Base-by-base conservation (phyloP, 768 basidiomycete species). In the Tremella fuciformis region DNA sequence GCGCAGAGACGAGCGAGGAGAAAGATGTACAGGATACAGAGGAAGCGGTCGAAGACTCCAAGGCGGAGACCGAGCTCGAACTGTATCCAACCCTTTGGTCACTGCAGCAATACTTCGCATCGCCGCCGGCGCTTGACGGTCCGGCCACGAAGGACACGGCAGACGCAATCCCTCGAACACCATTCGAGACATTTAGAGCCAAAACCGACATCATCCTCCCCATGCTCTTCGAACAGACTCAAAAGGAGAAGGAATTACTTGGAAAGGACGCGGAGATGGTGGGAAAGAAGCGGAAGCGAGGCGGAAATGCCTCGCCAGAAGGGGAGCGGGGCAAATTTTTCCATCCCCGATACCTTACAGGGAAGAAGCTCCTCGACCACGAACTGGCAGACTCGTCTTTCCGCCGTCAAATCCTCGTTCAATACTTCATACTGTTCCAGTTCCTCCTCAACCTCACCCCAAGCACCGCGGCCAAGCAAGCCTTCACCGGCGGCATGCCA, bases 361-460 rank as follows among this genome's bases (percentile, higher is more conserved):
- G 67, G 13, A 61, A 65, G 39, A 52, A 64, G 24, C 52, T 74
- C 37, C 51, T 74, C 11, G 67, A 69, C 19, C 67, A 74, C 52
- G 69, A 74, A 57, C 67, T 71, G 46, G 46, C 72, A 3, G 72
- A 74, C 48, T 54, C 65, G 8, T 63, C 69, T 1, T 74, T 74
- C 65, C 55, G 72, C 6, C 67, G 72, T 7, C 72, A 74, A 50
- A 71, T 74, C 57, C 64, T 71, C 16, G 66, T 70, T 22, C 72
- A 74, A 58, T 74, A 74, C 48, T 69, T 67, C 55, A 74, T 74
- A 55, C 60, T 74, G 9, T 71, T 74, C 62, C 72, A 70, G 52
- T 74, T 74, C 50, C 50, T 74, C 13, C 60, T 74, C 42, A 69
- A 74, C 44, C 65, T 74, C 46, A 69, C 67, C 13, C 72, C 72